Conservation (phyloP, 2,329 filamentous ascomycete genomes). For the Elsinoe fawcettii region DNA sequence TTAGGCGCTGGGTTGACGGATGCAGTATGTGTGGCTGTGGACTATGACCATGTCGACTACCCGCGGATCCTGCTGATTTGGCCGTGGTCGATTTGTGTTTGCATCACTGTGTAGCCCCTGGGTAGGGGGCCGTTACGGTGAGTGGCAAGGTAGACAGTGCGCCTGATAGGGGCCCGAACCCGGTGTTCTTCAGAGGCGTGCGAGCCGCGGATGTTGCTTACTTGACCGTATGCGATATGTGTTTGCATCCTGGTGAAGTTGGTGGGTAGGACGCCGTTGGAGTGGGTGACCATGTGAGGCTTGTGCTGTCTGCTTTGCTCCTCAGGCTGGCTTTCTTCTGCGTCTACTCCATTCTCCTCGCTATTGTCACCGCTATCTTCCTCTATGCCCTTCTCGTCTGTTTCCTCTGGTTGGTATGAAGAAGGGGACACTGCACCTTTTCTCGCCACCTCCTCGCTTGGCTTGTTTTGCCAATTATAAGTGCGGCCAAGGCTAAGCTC, state of each 20-base stretch:
- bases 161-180: background rate
- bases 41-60: background rate
- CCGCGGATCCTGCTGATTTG: background rate
- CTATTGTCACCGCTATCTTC: background rate
- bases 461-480: too few relatives aligned
- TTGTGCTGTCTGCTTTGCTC: background rate
- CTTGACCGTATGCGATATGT: background rate
- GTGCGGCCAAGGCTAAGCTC: too few relatives aligned
- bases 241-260: background rate
- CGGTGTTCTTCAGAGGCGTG: background rate
- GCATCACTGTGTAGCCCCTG: background rate
- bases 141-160: background rate
- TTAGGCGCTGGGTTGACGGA: background rate
- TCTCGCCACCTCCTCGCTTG: background rate
- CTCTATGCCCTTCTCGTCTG: background rate
- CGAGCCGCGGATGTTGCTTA: background rate
- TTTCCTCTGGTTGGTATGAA: background rate
- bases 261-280: background rate
- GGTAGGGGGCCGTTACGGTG: background rate
- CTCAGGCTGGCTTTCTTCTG: background rate
- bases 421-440: background rate
- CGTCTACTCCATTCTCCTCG: background rate
- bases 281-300: background rate
- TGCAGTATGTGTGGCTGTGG: background rate
- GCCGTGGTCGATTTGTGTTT: background rate